These are phyloP conservation scores for Taxillus chinensis DNA, from an alignment of 164 flowering plant genomes.

Conservation along the genomic window DNA sequence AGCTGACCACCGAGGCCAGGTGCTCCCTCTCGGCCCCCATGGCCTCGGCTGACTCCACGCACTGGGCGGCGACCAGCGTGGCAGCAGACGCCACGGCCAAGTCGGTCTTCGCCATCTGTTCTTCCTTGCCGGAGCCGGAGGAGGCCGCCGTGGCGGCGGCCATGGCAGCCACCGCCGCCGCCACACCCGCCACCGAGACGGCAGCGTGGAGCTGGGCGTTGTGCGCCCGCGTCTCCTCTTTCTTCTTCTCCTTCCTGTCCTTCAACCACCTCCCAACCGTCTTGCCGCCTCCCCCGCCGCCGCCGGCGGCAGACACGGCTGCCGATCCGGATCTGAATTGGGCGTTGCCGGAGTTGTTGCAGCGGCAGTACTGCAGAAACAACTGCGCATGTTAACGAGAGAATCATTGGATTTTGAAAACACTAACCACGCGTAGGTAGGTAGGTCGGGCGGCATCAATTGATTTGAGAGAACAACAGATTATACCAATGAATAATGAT, in stretches of 20 bases:
- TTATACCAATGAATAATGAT: too few relatives aligned
- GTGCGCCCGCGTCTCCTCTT: slow-evolving; percentile 80
- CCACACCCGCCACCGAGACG: slow-evolving; percentile 88
- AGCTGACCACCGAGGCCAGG: slow-evolving; percentile 67
- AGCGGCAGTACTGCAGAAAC: slow-evolving; percentile 36
- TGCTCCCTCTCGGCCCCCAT: slow-evolving; percentile 96
- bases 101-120: slow-evolving; percentile 76
- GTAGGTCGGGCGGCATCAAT: too few relatives aligned
- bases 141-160: slow-evolving; percentile 89
- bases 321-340: slow-evolving; percentile 26
- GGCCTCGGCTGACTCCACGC: slow-evolving; percentile 92
- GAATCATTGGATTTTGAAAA: too few relatives aligned
- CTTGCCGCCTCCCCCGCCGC: slow-evolving; percentile 49
- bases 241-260: slow-evolving; percentile 87
- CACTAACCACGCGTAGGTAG: too few relatives aligned
- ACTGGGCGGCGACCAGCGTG: slow-evolving; percentile 88
- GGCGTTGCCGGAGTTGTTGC: slow-evolving; percentile 27
- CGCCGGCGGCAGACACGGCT: slow-evolving; percentile 12
- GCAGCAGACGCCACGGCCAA: slow-evolving; percentile 97
- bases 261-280: slow-evolving; percentile 97
- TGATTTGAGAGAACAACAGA: too few relatives aligned
- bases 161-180: slow-evolving; percentile 85
- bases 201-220: slow-evolving; percentile 96
- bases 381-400: not conserved
- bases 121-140: slow-evolving; percentile 58